These are phyloP conservation scores for Brachypodium distachyon DNA, from an alignment of 202 grass and related monocot genomes.

Conservation along the genomic window DNA sequence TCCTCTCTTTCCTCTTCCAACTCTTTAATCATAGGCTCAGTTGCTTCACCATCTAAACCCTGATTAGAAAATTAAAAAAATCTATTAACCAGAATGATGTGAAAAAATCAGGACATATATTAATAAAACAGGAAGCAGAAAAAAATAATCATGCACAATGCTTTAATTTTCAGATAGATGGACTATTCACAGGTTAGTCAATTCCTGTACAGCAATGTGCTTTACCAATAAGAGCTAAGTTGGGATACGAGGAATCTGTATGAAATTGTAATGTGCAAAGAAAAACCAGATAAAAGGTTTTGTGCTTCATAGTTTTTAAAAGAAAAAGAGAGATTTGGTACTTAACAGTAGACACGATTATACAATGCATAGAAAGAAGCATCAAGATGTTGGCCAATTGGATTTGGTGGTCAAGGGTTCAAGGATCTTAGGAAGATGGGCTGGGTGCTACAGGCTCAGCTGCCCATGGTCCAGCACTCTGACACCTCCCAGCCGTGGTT, in stretches of 20 bases:
- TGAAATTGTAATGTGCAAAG: not conserved
- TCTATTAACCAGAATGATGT: not conserved
- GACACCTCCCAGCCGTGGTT: no score
- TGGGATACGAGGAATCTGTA: not conserved
- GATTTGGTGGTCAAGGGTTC: no score
- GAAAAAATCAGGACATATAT: not conserved
- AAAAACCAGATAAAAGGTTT: not conserved
- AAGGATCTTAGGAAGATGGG: no score
- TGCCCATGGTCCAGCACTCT: no score
- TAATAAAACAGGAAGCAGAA: not conserved
- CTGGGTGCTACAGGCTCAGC: no score
- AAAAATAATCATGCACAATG: constrained; percentile 15
- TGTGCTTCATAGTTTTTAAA: not conserved
- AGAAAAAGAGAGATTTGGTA: not conserved
- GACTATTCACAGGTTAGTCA: not conserved
- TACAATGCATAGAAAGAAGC: not conserved
- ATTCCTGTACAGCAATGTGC: not conserved
- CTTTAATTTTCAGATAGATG: not conserved
- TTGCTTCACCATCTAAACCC: constrained; percentile 99
- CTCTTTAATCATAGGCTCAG: constrained; percentile 99
- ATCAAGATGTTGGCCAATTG: no score
- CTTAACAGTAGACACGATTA: not conserved
- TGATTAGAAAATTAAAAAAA: constrained; percentile 27
- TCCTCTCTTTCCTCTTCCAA: constrained; percentile 98
- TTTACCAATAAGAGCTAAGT: not conserved